Evolutionary conservation across 2,329 filamentous ascomycete species (phyloP).

Genomic region (Pyricularia sp.): DNA sequence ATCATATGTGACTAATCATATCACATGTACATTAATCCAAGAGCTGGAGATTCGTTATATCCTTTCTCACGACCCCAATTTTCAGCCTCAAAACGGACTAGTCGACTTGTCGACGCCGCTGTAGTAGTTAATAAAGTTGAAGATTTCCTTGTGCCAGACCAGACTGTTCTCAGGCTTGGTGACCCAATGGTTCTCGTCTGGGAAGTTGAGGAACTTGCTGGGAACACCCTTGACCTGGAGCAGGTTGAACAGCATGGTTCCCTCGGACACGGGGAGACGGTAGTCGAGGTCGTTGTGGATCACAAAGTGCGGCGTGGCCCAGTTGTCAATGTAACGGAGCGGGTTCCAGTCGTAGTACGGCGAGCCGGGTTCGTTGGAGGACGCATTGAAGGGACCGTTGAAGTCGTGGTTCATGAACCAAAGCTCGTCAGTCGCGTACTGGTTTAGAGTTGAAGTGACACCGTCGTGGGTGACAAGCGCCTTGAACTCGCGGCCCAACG

Average conservation of each 20-base stretch:
- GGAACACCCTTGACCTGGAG: slow-evolving; percentile 55
- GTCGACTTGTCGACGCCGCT: slow-evolving; percentile 18
- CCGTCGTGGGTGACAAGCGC: slow-evolving; percentile 47
- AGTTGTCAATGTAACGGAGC: slow-evolving; percentile 39
- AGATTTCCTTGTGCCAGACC: slow-evolving; percentile 58
- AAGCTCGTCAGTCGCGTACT: slow-evolving; percentile 23
- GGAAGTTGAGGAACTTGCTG: slow-evolving; percentile 58
- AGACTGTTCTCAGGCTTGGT: slow-evolving; percentile 59
- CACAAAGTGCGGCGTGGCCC: slow-evolving; percentile 60
- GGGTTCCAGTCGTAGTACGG: slow-evolving; percentile 41
- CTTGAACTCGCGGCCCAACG: slow-evolving; percentile 45
- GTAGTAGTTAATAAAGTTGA: slow-evolving; percentile 59
- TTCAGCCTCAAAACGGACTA: not conserved
- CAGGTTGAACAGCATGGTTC: slow-evolving; percentile 59
- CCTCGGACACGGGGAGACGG: slow-evolving; percentile 57
- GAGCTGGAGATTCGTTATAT: too few relatives aligned
- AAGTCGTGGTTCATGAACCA: slow-evolving; percentile 33
- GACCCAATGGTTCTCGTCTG: slow-evolving; percentile 67
- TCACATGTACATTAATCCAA: too few relatives aligned
- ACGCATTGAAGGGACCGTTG: slow-evolving; percentile 27
- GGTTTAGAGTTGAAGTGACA: slow-evolving; percentile 22
- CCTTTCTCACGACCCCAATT: too few relatives aligned
- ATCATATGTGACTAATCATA: too few relatives aligned
- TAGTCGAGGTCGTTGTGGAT: slow-evolving; percentile 63
- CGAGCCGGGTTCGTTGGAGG: not conserved